phyloP scores from a whole-genome alignment of 2,329 filamentous ascomycete genomes.

The Xylariaceae sp. region DNA sequence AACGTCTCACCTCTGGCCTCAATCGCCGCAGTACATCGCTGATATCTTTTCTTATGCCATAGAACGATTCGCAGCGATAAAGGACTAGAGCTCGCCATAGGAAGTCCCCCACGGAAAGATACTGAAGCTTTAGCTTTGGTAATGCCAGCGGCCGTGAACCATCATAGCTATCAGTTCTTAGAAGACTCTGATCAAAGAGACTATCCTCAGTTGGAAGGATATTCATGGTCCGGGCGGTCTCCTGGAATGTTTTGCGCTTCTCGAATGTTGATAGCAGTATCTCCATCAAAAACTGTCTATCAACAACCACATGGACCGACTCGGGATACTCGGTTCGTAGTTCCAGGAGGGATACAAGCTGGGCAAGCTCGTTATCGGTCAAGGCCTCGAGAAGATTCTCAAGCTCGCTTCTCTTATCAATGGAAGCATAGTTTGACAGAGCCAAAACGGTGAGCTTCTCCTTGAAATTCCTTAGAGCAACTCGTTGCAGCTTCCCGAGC shows the following conservation, averaged over 20 bases:
- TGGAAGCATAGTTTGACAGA: constrained; percentile 84
- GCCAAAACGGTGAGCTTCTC: constrained; percentile 88
- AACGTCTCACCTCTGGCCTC: constrained; percentile 59
- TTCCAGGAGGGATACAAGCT: constrained; percentile 66
- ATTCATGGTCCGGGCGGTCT: constrained; percentile 63
- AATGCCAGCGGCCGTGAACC: constrained; percentile 82
- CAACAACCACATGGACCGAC: constrained; percentile 56
- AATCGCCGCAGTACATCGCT: constrained; percentile 76
- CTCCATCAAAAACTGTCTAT: constrained; percentile 64
- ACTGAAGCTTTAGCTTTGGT: constrained; percentile 92
- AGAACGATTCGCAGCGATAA: constrained; percentile 87
- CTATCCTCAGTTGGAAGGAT: constrained; percentile 78
- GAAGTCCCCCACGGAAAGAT: constrained; percentile 91
- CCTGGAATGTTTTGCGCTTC: constrained; percentile 74
- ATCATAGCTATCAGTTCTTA: constrained; percentile 81
- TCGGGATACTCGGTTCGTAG: constrained; percentile 78
- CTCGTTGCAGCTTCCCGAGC: constrained; percentile 73
- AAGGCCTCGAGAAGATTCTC: constrained; percentile 68
- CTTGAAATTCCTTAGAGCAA: constrained; percentile 75
- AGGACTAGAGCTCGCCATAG: constrained; percentile 91
- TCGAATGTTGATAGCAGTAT: constrained; percentile 71
- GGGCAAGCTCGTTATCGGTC: constrained; percentile 65
- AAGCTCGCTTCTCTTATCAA: constrained; percentile 75
- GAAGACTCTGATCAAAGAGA: constrained; percentile 72
- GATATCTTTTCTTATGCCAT: constrained; percentile 86